Evolutionary conservation across 1,284 basidiomycete genomes (phyloP), one percentile per base, ranked within the genome.

Genomic region (Moniliophthora roreri): DNA sequence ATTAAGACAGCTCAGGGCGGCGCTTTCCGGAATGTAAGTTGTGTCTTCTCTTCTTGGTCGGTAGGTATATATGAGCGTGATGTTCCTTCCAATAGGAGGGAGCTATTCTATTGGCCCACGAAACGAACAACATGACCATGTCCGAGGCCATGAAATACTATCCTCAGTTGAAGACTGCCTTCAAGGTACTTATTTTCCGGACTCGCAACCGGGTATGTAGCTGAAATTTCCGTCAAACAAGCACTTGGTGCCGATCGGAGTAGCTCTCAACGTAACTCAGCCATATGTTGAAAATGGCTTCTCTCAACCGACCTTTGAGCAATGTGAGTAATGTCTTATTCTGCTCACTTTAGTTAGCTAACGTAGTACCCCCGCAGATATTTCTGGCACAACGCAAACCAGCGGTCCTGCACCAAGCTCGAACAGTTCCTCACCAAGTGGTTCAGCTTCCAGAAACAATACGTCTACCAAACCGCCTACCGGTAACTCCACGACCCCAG

Each of bases 241-340:
- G 21, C 56, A 76, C 53, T 63, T 82, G 21, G 76, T 80, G 2
- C 81, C 80, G 21, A 63, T 82, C 24, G 74, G 71, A 11, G 75
- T 77, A 9, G 74, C 76, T 0, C 47, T 71, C 13, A 82, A 82
- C 59, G 66, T 67, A 38, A 73, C 74, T 0, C 70, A 74, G 10
- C 79, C 77, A 4, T 82, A 82, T 54, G 66, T 72, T 11, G 80
- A 82, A 60, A 60, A 62, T 3, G 70, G 71, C 53, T 69, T 70
- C 51, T 59, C 68, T 0, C 59, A 71, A 26, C 75, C 76, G 3
- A 66, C 64, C 6, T 82, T 81, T 58, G 62, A 65, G 4, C 67
- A 80, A 64, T 79, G 80, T 80, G 40, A 8, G 73, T 68, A 24
- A 4, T 26, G 18, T 23, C 36, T 48, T 49, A 1, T 26, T 13